Evolutionary conservation across 2,329 filamentous ascomycete species (phyloP).

Genomic region (Leptographium radiaticola): DNA sequence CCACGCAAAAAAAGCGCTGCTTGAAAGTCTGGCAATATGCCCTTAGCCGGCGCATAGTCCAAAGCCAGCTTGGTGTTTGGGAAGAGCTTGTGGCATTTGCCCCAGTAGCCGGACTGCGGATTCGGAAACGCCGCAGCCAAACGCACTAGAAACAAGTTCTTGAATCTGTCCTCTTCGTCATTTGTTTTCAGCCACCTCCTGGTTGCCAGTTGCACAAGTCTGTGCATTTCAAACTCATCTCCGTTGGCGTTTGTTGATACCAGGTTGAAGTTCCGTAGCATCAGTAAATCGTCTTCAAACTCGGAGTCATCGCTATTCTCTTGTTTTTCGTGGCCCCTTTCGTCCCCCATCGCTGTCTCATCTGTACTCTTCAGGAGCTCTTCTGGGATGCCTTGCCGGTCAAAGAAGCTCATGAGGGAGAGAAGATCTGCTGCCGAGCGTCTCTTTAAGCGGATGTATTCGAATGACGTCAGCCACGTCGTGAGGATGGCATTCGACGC

Average conservation of each 20-base stretch:
- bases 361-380: not conserved
- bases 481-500: not conserved
- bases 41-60: not conserved
- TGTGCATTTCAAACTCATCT: not conserved
- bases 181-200: not conserved
- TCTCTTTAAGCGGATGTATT: not conserved
- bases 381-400: not conserved
- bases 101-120: not conserved
- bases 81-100: not conserved
- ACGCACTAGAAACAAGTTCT: not conserved
- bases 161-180: not conserved
- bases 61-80: not conserved
- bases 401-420: not conserved
- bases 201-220: not conserved
- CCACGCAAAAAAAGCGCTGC: not conserved
- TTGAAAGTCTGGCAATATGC: not conserved
- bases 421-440: not conserved
- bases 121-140: not conserved
- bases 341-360: not conserved
- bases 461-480: not conserved
- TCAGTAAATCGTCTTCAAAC: not conserved
- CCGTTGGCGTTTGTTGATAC: not conserved
- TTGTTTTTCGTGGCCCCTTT: not conserved
- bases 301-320: not conserved
- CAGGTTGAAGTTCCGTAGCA: not conserved